Percentiles rank a stretch among this genome's conserved stretches.
phyloP scores from a whole-genome alignment of 1,139 yeast species.

The Kurtzmaniella natalensis region DNA sequence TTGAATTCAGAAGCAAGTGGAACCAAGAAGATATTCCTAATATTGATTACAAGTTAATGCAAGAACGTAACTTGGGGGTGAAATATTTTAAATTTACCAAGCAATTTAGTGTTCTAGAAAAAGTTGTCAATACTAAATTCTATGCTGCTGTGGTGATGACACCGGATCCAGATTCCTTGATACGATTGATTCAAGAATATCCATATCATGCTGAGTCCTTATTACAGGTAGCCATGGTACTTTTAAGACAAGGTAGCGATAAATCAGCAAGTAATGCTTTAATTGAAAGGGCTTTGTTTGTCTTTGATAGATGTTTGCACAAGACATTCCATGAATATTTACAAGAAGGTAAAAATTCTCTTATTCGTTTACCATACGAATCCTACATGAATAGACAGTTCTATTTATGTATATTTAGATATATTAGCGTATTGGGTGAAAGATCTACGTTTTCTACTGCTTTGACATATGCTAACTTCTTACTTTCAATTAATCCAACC shows the following conservation, averaged over 20 bases:
- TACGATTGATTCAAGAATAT: conserved; percentile 48
- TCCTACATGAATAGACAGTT: conserved; percentile 73
- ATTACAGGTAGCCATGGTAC: conserved; percentile 73
- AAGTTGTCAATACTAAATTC: conserved; percentile 55
- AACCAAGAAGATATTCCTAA: neutral
- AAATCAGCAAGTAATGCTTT: conserved; percentile 67
- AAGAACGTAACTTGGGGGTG: conserved; percentile 46
- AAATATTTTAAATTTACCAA: conserved; percentile 52
- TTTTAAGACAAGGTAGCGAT: conserved; percentile 71
- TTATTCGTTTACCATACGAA: conserved; percentile 72
- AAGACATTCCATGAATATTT: conserved; percentile 38
- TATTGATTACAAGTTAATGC: conserved; percentile 33
- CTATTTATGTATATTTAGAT: conserved; percentile 68
- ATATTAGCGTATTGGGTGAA: conserved; percentile 66
- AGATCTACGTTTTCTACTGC: conserved; percentile 79
- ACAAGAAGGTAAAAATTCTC: conserved; percentile 53
- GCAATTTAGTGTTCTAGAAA: conserved; percentile 30
- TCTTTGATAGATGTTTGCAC: conserved; percentile 60
- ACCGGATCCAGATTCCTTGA: conserved; percentile 69
- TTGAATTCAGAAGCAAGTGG: conserved; percentile 32
- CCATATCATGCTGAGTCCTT: conserved; percentile 80
- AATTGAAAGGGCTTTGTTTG: conserved; percentile 72
- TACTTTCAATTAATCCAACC: conserved; percentile 66
- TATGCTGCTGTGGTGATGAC: conserved; percentile 62
- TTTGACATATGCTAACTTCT: conserved; percentile 63